Percentiles rank a stretch among this genome's conserved stretches.
Conservation (phyloP, 225 moss, liverwort and hornwort genomes). For the Climacium dendroides region DNA sequence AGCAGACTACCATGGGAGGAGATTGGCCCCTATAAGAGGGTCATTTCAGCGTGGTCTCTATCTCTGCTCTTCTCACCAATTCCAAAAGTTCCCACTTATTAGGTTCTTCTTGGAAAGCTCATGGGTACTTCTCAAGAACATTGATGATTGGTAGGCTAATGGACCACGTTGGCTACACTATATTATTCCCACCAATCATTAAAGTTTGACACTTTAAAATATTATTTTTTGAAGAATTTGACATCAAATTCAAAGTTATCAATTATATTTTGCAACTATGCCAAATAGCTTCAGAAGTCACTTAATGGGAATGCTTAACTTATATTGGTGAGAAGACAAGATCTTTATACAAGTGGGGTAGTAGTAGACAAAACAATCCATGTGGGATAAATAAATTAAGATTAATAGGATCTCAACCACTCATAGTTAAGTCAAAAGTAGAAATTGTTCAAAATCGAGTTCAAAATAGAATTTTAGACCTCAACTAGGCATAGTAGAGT, state of each 20-base stretch:
- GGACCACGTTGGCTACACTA: not conserved
- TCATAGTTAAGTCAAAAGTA: not conserved
- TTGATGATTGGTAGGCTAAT: not conserved
- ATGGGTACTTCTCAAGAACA: not conserved
- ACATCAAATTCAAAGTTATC: too few relatives aligned
- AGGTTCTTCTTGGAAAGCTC: not conserved
- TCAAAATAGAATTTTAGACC: not conserved
- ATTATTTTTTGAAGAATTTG: not conserved
- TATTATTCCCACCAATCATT: not conserved
- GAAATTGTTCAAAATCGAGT: not conserved
- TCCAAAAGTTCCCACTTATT: not conserved
- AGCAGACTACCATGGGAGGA: too few relatives aligned
- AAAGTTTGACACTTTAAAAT: accelerated
- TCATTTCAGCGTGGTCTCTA: accelerated
- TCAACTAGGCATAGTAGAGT: not conserved
- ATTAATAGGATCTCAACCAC: not conserved
- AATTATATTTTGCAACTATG: accelerated
- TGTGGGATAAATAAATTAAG: not conserved
- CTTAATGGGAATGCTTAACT: accelerated
- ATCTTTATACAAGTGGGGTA: not conserved
- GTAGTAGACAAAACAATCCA: not conserved
- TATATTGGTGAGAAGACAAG: accelerated
- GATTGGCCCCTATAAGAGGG: not conserved
- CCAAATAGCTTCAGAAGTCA: accelerated
- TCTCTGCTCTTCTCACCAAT: not conserved